These are phyloP conservation scores for Trametes cubensis DNA, from an alignment of 768 basidiomycete genomes.

Conservation along the genomic window DNA sequence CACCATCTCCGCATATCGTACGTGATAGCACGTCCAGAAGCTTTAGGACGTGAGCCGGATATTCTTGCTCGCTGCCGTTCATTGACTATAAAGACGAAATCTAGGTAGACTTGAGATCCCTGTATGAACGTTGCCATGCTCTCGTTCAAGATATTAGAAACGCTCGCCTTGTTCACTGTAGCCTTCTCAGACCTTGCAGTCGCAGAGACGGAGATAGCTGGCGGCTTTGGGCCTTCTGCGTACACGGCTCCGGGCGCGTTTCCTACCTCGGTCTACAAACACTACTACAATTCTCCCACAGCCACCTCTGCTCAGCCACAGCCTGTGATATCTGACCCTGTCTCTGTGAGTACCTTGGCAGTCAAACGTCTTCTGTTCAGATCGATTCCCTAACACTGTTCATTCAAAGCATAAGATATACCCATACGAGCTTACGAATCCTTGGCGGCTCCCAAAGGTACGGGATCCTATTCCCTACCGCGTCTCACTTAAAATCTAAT, in stretches of 20 bases:
- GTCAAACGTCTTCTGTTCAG: neutral
- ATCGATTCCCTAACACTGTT: neutral
- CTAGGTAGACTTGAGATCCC: too few relatives aligned
- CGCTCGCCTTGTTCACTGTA: slow-evolving; percentile 7
- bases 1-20: too few relatives aligned
- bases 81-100: too few relatives aligned
- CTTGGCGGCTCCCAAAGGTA: slow-evolving; percentile 57
- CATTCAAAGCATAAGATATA: slow-evolving; percentile 56
- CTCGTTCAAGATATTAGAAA: slow-evolving; percentile 10
- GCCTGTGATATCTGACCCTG: slow-evolving; percentile 75
- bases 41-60: too few relatives aligned
- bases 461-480: neutral
- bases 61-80: too few relatives aligned
- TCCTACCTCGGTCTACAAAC: slow-evolving; percentile 63
- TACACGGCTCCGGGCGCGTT: slow-evolving; percentile 65
- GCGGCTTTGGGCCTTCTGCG: slow-evolving; percentile 41
- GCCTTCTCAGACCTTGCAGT: slow-evolving; percentile 10
- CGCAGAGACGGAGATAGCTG: slow-evolving; percentile 3
- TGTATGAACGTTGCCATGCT: slow-evolving; percentile 8
- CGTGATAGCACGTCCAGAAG: too few relatives aligned
- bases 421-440: slow-evolving; percentile 63
- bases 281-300: slow-evolving; percentile 74
- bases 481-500: neutral
- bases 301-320: slow-evolving; percentile 73
- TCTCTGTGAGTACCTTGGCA: slow-evolving; percentile 46